A percentile compares a stretch with the other conserved stretches of the same genome.
Conservation (phyloP, 2,329 filamentous ascomycete species). For the Capronia americana region DNA sequence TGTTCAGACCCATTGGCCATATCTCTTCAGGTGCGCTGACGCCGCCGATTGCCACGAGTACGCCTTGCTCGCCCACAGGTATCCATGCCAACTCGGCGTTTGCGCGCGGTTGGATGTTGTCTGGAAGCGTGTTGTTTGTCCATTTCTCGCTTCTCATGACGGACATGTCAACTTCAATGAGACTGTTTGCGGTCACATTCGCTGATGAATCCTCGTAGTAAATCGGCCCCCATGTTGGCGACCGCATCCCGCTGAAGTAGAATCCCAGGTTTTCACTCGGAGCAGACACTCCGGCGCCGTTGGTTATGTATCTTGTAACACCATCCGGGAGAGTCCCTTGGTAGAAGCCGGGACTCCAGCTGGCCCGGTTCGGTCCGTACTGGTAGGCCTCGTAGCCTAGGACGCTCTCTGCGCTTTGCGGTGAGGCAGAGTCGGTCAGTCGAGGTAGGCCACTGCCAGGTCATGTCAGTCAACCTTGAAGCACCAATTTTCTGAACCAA, state of each 20-base stretch:
- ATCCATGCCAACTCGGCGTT: slow-evolving; percentile 71
- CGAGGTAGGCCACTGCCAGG: slow-evolving; percentile 56
- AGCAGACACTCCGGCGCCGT: slow-evolving; percentile 67
- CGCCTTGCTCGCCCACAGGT: slow-evolving; percentile 47
- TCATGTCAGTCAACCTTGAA: slow-evolving; percentile 10
- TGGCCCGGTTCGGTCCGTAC: slow-evolving; percentile 56
- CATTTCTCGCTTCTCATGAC: slow-evolving; percentile 60
- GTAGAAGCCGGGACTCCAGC: slow-evolving; percentile 55
- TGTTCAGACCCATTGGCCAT: slow-evolving; percentile 33
- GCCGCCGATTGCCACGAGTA: slow-evolving; percentile 50
- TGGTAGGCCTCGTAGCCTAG: slow-evolving; percentile 61
- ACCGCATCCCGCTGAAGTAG: slow-evolving; percentile 71
- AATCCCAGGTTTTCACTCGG: slow-evolving; percentile 74
- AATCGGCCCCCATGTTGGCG: slow-evolving; percentile 56
- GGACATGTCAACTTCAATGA: slow-evolving; percentile 68
- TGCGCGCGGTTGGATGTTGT: slow-evolving; percentile 60
- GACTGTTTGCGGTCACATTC: slow-evolving; percentile 55
- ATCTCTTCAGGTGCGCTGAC: slow-evolving; percentile 39
- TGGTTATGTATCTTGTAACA: slow-evolving; percentile 68
- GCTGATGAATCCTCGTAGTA: slow-evolving; percentile 59
- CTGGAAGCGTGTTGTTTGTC: slow-evolving; percentile 63
- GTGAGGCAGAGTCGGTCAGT: slow-evolving; percentile 45
- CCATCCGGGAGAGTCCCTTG: slow-evolving; percentile 50
- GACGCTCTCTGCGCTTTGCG: slow-evolving; percentile 47
- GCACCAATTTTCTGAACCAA: background rate